Conservation (phyloP, 1,284 basidiomycete genomes). For the Meira nashicola region DNA sequence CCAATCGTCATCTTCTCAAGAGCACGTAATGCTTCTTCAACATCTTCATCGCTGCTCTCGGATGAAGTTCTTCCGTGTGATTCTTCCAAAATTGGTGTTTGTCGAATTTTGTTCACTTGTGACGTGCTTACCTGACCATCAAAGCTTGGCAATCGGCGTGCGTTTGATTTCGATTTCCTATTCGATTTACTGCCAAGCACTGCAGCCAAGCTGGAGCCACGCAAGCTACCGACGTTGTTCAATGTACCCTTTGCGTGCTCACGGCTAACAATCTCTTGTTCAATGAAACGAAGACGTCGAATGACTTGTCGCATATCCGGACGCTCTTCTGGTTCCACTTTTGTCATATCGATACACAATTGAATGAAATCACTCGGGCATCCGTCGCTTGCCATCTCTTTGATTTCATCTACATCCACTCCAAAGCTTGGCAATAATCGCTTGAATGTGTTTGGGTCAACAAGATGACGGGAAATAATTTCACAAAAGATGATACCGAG, state of each 20-base stretch:
- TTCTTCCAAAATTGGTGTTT: not conserved
- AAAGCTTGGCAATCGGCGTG: slow-evolving; percentile 73
- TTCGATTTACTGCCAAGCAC: slow-evolving; percentile 26
- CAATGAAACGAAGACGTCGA: slow-evolving; percentile 68
- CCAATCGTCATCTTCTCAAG: slow-evolving; percentile 39
- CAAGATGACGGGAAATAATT: slow-evolving; percentile 76
- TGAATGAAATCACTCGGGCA: slow-evolving; percentile 74
- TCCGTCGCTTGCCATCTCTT: slow-evolving; percentile 64
- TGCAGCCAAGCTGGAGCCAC: slow-evolving; percentile 35
- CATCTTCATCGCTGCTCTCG: slow-evolving; percentile 31
- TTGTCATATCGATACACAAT: slow-evolving; percentile 73
- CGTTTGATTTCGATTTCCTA: slow-evolving; percentile 55
- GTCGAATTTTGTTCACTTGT: not conserved
- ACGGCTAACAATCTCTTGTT: slow-evolving; percentile 60
- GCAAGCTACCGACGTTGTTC: slow-evolving; percentile 67
- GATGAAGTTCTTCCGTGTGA: not conserved
- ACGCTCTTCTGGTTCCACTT: slow-evolving; percentile 64
- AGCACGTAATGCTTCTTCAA: slow-evolving; percentile 42
- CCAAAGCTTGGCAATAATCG: slow-evolving; percentile 58
- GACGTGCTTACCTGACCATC: slow-evolving; percentile 61
- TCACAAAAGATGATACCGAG: slow-evolving; percentile 93
- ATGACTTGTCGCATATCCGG: slow-evolving; percentile 76
- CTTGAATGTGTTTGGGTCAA: slow-evolving; percentile 60
- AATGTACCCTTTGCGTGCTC: slow-evolving; percentile 31
- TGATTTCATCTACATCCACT: slow-evolving; percentile 72